These are phyloP conservation scores for Capsicum rhomboideum DNA, from an alignment of 257 asterid species.

Conservation along the genomic window DNA sequence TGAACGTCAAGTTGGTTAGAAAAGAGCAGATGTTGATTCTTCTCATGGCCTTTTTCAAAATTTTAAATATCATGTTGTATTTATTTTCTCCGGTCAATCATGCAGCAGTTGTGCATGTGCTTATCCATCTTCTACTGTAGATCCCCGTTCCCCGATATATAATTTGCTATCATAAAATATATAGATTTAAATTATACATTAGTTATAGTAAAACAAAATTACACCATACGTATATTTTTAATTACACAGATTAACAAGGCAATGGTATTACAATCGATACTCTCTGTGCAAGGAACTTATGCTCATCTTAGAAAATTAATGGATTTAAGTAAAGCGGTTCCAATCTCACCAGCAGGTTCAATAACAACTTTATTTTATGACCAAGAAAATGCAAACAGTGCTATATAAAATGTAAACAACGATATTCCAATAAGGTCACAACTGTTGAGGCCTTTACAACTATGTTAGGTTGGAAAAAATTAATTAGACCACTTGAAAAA, in stretches of 20 bases:
- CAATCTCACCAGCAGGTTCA: not conserved
- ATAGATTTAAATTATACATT: not conserved
- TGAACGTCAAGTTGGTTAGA: slow-evolving; percentile 31
- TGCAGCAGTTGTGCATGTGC: not conserved
- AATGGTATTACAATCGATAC: not conserved
- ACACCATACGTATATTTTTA: too few species aligned
- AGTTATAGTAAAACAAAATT: not conserved
- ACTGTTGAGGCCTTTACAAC: not conserved
- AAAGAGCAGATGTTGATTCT: slow-evolving; percentile 9
- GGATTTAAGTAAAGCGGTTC: not conserved
- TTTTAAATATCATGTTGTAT: not conserved
- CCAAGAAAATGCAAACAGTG: not conserved
- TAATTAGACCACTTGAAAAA: not conserved
- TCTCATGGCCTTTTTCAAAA: not conserved
- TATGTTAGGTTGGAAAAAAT: not conserved
- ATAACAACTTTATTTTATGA: not conserved
- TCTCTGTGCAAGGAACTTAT: not conserved
- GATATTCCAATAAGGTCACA: not conserved
- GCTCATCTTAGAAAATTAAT: not conserved
- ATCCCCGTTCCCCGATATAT: not conserved
- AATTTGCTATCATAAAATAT: not conserved
- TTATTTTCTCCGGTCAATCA: not conserved
- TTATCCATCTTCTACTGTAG: not conserved
- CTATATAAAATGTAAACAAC: not conserved
- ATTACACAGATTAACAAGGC: not conserved